These are phyloP conservation scores for Agroathelia rolfsii DNA, from an alignment of 1,284 basidiomycete genomes.

Conservation along the genomic window DNA sequence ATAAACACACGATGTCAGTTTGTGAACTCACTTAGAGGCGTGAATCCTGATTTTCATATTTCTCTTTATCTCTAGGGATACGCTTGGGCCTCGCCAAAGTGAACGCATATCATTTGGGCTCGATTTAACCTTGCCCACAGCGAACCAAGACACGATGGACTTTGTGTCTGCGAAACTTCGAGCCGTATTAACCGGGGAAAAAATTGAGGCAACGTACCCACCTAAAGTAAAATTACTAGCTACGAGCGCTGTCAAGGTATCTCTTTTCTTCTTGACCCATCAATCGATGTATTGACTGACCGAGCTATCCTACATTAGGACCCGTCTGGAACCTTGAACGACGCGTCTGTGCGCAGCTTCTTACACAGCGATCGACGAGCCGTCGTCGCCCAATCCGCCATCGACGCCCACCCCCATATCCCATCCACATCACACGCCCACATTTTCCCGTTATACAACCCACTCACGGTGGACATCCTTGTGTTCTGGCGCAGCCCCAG, in stretches of 20 bases:
- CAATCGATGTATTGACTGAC: neutral
- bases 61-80: conserved; percentile 30
- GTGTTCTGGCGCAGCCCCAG: conserved; percentile 65
- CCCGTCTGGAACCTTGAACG: conserved; percentile 18
- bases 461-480: conserved; percentile 60
- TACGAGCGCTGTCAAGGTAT: conserved; percentile 35
- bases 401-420: conserved; percentile 52
- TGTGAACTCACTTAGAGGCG: too few species aligned
- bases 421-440: conserved; percentile 36
- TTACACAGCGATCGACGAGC: conserved; percentile 41
- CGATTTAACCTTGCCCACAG: too few species aligned
- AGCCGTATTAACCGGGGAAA: conserved; percentile 42
- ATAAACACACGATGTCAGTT: conserved; percentile 32
- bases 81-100: conserved; percentile 41
- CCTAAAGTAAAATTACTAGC: conserved; percentile 47
- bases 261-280: neutral
- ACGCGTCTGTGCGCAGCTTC: conserved; percentile 31
- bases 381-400: conserved; percentile 26
- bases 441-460: conserved; percentile 76
- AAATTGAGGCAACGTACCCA: conserved; percentile 32
- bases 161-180: conserved; percentile 45
- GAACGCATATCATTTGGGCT: conserved; percentile 35
- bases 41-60: too few species aligned
- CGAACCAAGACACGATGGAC: conserved; percentile 28
- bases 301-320: conserved; percentile 13